phyloP scores from a whole-genome alignment of 2,329 filamentous ascomycete genomes.

The Diplocarpon rosae region DNA sequence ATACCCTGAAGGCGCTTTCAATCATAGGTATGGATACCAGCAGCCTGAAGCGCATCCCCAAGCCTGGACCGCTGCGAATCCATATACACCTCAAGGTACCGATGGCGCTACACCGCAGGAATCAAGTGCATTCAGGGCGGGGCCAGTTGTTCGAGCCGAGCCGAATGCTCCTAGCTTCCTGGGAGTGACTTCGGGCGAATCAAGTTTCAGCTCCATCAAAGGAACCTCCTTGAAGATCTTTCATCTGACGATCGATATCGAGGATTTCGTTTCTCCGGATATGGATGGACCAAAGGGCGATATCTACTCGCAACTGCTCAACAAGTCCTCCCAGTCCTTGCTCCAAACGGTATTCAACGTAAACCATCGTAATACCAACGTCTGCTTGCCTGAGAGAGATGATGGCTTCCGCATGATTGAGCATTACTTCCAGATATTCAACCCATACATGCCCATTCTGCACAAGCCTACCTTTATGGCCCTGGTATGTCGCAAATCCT shows the following conservation, averaged over 20 bases:
- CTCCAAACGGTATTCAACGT: slow-evolving; percentile 53
- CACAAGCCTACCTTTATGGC: slow-evolving; percentile 64
- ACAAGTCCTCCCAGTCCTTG: slow-evolving; percentile 63
- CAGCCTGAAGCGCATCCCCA: no score
- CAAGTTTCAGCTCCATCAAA: slow-evolving; percentile 60
- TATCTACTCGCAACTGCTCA: slow-evolving; percentile 41
- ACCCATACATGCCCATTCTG: slow-evolving; percentile 64
- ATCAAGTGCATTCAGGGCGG: slow-evolving; percentile 16
- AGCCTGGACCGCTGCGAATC: no score
- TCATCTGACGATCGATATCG: slow-evolving; percentile 69
- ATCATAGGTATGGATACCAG: no score
- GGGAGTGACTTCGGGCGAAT: slow-evolving; percentile 47
- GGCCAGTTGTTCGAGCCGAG: slow-evolving; percentile 20
- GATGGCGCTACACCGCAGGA: slow-evolving; percentile 12
- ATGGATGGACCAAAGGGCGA: slow-evolving; percentile 46
- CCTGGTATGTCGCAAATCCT: slow-evolving; percentile 39
- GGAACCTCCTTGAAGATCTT: slow-evolving; percentile 69
- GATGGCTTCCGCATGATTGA: slow-evolving; percentile 57
- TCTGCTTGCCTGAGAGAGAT: slow-evolving; percentile 50
- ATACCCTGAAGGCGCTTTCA: no score
- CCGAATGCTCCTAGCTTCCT: slow-evolving; percentile 52
- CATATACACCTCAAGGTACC: slow-evolving; percentile 7
- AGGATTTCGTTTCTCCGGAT: slow-evolving; percentile 57
- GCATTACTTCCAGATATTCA: slow-evolving; percentile 65
- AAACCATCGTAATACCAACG: slow-evolving; percentile 42